Evolutionary conservation across 1,284 basidiomycete species (phyloP).

Genomic region (Cerrena zonata): DNA sequence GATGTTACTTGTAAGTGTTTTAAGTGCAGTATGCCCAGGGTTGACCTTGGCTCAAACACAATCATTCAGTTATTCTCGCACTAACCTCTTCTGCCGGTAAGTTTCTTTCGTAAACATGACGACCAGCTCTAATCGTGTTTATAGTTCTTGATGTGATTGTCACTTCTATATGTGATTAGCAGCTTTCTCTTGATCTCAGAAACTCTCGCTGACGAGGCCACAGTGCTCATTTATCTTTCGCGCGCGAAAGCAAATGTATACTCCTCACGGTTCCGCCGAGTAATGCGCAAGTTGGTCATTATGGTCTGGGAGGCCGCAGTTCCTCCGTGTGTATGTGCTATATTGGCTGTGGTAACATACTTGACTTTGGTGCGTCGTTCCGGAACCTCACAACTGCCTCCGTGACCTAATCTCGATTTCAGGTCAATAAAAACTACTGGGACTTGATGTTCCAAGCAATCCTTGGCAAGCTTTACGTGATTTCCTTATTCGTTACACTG

Average conservation of each 20-base stretch:
- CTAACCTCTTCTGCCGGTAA: slow-evolving; percentile 23
- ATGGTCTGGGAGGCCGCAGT: slow-evolving; percentile 29
- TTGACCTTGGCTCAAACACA: slow-evolving; percentile 2
- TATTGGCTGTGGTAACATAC: slow-evolving; percentile 22
- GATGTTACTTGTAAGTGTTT: slow-evolving; percentile 7
- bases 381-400: no score
- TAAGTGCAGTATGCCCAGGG: no score
- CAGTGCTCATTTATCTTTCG: slow-evolving; percentile 25
- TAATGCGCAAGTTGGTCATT: slow-evolving; percentile 20
- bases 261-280: slow-evolving; percentile 22
- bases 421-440: slow-evolving; percentile 27
- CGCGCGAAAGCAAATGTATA: slow-evolving; percentile 24
- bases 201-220: no score
- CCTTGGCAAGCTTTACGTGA: slow-evolving; percentile 30
- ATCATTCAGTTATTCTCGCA: slow-evolving; percentile 17
- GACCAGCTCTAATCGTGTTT: background rate
- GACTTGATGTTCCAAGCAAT: slow-evolving; percentile 27
- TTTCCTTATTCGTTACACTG: slow-evolving; percentile 29
- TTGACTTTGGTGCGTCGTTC: slow-evolving; percentile 19
- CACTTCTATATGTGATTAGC: slow-evolving; percentile 23
- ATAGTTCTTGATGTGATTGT: slow-evolving; percentile 25
- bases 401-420: no score
- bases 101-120: slow-evolving; percentile 1
- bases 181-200: no score
- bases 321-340: slow-evolving; percentile 27